Percentiles rank a stretch among this genome's conserved stretches.
Conservation (phyloP, 2,329 filamentous ascomycete species). For the Arthroderma uncinatum region DNA sequence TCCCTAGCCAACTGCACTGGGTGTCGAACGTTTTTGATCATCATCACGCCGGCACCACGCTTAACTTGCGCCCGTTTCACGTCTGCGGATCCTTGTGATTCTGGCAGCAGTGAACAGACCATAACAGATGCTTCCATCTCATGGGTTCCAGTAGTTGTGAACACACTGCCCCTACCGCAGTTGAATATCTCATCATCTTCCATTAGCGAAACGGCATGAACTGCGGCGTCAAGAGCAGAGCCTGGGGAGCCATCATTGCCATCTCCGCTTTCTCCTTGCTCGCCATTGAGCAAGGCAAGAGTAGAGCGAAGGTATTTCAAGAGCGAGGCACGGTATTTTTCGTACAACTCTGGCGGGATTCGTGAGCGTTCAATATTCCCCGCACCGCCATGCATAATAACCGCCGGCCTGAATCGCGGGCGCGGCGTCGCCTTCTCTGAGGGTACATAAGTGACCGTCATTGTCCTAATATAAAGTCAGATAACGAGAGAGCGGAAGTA, state of each 20-base stretch:
- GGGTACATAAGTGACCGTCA: neutral
- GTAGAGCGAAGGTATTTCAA: slow-evolving; percentile 48
- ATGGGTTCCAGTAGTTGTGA: slow-evolving; percentile 69
- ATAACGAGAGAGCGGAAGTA: neutral
- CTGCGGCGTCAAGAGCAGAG: slow-evolving; percentile 60
- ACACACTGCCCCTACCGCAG: slow-evolving; percentile 71
- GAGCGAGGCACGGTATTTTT: slow-evolving; percentile 49
- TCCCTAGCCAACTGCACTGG: slow-evolving; percentile 63
- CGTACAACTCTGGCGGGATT: slow-evolving; percentile 48
- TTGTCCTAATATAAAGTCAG: neutral
- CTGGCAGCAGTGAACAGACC: slow-evolving; percentile 46
- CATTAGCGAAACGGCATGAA: slow-evolving; percentile 61
- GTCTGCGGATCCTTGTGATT: neutral
- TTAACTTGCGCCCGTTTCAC: slow-evolving; percentile 51
- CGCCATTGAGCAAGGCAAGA: slow-evolving; percentile 27
- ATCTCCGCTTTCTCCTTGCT: neutral
- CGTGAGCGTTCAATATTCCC: slow-evolving; percentile 54
- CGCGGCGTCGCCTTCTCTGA: neutral
- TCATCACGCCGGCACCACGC: slow-evolving; percentile 65
- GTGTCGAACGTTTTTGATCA: slow-evolving; percentile 63
- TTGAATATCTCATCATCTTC: slow-evolving; percentile 80
- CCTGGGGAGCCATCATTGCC: neutral
- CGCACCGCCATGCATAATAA: slow-evolving; percentile 64
- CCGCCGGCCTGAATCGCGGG: slow-evolving; percentile 39
- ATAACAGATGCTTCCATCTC: slow-evolving; percentile 82